These are phyloP conservation scores for Acer yangbiense DNA, from an alignment of 345 rosid species.

Conservation along the genomic window DNA sequence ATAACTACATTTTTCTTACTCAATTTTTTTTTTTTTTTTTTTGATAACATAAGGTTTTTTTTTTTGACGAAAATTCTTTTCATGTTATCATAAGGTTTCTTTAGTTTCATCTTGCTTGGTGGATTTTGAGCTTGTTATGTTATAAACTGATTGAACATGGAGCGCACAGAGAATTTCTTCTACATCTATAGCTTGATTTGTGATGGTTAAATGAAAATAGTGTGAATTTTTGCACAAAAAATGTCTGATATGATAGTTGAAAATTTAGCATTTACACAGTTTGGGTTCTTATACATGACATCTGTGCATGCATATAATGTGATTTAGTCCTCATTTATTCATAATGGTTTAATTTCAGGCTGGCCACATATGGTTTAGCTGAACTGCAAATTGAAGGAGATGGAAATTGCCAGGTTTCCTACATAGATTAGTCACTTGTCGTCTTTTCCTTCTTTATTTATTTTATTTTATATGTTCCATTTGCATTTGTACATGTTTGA, in stretches of 20 bases:
- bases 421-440: constrained; percentile 10
- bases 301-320: neutral
- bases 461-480: neutral
- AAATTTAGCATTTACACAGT: constrained; percentile 5
- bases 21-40: neutral
- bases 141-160: constrained; percentile 4
- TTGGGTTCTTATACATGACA: neutral
- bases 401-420: constrained; percentile 90
- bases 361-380: constrained; percentile 78
- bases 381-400: constrained; percentile 94
- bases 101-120: neutral
- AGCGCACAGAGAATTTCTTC: neutral
- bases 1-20: neutral
- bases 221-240: neutral
- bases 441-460: neutral
- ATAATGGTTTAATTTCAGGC: constrained; percentile 42
- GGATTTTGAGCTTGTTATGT: neutral
- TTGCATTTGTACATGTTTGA: neutral
- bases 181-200: neutral
- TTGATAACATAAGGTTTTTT: too few species aligned
- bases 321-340: constrained; percentile 14
- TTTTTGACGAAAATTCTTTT: neutral
- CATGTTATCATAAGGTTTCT: neutral
- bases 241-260: neutral
- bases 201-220: neutral